Base-by-base conservation (phyloP, 2,329 filamentous ascomycete genomes). In the Fusarium vanettenii region DNA sequence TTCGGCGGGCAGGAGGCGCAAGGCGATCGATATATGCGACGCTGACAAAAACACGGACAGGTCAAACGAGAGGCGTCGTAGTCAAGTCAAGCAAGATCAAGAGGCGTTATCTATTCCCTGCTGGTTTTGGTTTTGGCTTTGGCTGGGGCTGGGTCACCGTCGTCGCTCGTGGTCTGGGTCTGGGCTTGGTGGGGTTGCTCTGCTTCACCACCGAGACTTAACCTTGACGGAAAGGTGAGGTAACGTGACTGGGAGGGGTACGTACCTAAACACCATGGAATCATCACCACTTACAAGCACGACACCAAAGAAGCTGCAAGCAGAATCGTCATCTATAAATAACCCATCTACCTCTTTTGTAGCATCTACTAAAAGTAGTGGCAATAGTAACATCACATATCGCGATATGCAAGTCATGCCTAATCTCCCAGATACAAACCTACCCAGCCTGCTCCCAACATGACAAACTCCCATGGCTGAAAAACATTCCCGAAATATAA, bases 241-340 rank as follows among this genome's bases (percentile, higher is more conserved):
- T 78, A 78, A 78, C 76, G 76, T 78, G 76, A 78, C 76, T 66
- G 65, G 41, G 69, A 35, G 45, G 63, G 60, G 64, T 64, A 75
- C 64, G 63, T 73, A n/a, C 29, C 50, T 50, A 37, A 66, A 56
- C 65, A 67, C 64, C 56, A 64, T 62, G n/a, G 16, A 66, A 48
- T 18, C 16, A 48, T 70, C 65, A 66, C 41, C 31, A 66, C 35
- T 62, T 52, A 52, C 25, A 52, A 52, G 56, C 45, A 55, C 25
- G 25, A 27, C 48, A 52, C 43, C 43, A 27, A 25, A 6, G 14
- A 31, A 16, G 2, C 29, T 31, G 10, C 10, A 55, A 31, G 50
- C 14, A 35, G 56, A 57, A 31, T 43, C 57, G 20, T 65, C 37
- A 37, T 70, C 43, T 67, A 41, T 57, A n/a, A 20, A 39, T 35